phyloP scores from a whole-genome alignment of 2,329 filamentous ascomycete genomes.

The Penicillium sp. region DNA sequence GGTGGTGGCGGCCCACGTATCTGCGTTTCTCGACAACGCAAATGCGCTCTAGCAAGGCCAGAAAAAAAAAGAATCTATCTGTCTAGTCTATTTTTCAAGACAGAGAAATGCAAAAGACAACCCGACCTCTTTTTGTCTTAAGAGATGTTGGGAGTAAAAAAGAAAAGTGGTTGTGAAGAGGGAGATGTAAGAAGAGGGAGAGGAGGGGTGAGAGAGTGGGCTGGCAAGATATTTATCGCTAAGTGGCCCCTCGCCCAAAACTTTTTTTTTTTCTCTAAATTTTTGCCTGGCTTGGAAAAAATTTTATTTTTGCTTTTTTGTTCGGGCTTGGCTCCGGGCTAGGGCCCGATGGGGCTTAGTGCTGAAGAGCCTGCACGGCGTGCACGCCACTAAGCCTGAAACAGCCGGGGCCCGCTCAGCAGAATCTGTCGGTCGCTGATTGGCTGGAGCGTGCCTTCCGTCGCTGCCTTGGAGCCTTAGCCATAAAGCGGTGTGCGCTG shows the following conservation, averaged over 20 bases:
- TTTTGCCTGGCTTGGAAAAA: conserved; percentile 19
- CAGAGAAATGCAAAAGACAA: conserved; percentile 29
- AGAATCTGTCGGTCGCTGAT: not conserved
- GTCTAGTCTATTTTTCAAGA: conserved; percentile 28
- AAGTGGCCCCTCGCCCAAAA: conserved; percentile 25
- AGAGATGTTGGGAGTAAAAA: conserved; percentile 18
- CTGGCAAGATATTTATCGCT: conserved; percentile 34
- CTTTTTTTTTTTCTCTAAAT: conserved; percentile 7
- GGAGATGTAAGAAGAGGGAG: conserved; percentile 20
- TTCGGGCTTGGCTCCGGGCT: conserved; percentile 22
- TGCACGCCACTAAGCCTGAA: conserved; percentile 14
- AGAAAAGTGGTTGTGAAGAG: not conserved
- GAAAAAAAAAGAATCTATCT: conserved; percentile 26
- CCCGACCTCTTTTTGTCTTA: conserved; percentile 28
- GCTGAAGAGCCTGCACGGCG: conserved; percentile 14
- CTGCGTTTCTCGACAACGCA: conserved; percentile 31
- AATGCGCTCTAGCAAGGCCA: conserved; percentile 30
- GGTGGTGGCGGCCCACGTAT: conserved; percentile 25
- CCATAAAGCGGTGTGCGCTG: not conserved
- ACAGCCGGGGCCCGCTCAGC: conserved; percentile 2
- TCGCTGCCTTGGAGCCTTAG: not conserved
- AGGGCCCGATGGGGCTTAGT: conserved; percentile 18
- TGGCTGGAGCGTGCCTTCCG: not conserved
- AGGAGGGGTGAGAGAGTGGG: conserved; percentile 16
- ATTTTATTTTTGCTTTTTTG: conserved; percentile 14